Base-by-base conservation (phyloP, 768 basidiomycete genomes). In the Leccinum truebloodii region DNA sequence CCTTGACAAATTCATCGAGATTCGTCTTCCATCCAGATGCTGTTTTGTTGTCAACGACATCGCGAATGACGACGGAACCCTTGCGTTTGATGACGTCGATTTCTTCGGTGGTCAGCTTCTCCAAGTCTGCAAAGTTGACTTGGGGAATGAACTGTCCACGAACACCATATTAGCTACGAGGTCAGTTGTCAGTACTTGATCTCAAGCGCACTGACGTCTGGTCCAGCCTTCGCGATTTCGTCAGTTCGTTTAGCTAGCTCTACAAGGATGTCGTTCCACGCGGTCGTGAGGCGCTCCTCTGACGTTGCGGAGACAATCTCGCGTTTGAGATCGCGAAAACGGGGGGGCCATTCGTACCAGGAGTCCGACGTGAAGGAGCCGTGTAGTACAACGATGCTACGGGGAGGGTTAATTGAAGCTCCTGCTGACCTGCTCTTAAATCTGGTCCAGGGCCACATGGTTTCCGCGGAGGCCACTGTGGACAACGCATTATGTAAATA, bases 61-160 rank as follows among this genome's bases (percentile, higher is more conserved):
- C 80, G 30, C 75, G 79, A 59, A 90, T 84, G 32, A 90, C 81
- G 34, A 90, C 79, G 24, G 80, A 80, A 18, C 89, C 88, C 58
- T 77, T 78, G 49, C 80, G 73, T 66, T 76, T 83, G 62, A 90
- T 83, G 55, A 69, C 76, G 3, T 78, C 77, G 8, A 87, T 60
- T 34, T 81, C 73, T 20, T 83, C 82, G 0, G 67, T 58, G 49
- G 76, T 74, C 46, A 90, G 71, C 22, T 68, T 79, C 5, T 77
- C 69, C 16, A 90, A 73, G 50, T 86, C 81, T 4, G 77, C 67
- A 67, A 87, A 87, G 18, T 82, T 75, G 53, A 90, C 81, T 70
- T 85, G 83, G 4, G 88, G 87, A 41, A 90, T 78, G 63, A 79
- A 82, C 87, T 88, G 51, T 59, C 28, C 24, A 48, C 18, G 18